Conservation (phyloP, 139 green algal species). For the Tetradesmus lagerheimii region DNA sequence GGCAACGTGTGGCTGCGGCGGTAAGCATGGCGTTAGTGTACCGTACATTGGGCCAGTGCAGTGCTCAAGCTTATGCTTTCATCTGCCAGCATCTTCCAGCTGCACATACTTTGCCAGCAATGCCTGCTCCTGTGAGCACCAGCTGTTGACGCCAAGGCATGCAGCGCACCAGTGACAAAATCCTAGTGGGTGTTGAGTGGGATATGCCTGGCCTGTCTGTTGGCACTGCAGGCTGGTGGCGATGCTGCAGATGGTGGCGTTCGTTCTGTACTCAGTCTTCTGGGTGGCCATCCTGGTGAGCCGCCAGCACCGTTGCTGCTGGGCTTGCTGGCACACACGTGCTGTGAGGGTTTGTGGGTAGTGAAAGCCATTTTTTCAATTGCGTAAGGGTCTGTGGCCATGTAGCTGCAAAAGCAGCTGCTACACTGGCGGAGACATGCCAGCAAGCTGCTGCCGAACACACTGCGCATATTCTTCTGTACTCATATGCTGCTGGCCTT, state of each 20-base stretch:
- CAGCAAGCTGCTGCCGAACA: too few relatives aligned
- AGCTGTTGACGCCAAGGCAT: too few relatives aligned
- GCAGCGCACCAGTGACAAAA: neutral
- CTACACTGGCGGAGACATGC: neutral
- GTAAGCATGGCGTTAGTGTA: too few relatives aligned
- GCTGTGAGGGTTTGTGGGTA: too few relatives aligned
- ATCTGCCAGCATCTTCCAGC: too few relatives aligned
- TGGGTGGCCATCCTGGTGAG: constrained; percentile 38
- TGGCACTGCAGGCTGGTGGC: constrained; percentile 28
- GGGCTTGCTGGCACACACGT: neutral
- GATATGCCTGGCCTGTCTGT: neutral
- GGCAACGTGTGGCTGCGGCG: neutral
- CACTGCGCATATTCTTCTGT: too few relatives aligned
- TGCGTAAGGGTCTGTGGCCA: neutral
- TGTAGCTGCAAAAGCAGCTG: neutral
- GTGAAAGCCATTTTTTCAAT: too few relatives aligned
- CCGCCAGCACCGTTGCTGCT: neutral
- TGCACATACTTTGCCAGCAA: too few relatives aligned
- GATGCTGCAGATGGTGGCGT: constrained; percentile 24
- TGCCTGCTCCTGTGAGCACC: too few relatives aligned
- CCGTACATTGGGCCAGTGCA: too few relatives aligned
- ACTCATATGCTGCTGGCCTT: neutral
- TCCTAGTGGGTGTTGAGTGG: neutral
- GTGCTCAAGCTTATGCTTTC: too few relatives aligned
- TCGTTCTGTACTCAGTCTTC: constrained; percentile 31